A percentile compares a stretch with the other conserved stretches of the same genome.
Conservation (phyloP, 2,329 filamentous ascomycete species). For the Fusarium chuoi region DNA sequence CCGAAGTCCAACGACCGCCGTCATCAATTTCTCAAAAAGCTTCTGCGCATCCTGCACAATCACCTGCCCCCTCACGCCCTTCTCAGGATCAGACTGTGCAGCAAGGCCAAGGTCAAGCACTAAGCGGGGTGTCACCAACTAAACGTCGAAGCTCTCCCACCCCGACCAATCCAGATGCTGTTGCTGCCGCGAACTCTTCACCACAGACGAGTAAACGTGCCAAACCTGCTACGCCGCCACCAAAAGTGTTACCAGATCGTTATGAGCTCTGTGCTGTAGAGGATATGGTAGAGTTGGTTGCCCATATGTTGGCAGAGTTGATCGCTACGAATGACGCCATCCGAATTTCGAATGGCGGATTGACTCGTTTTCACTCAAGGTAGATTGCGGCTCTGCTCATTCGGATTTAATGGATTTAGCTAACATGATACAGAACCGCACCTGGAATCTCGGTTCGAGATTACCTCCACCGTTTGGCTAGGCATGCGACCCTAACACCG, state of each 20-base stretch:
- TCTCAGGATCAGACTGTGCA: slow-evolving; percentile 25
- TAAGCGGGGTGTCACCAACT: slow-evolving; percentile 47
- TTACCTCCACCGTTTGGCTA: slow-evolving; percentile 91
- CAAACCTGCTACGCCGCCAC: slow-evolving; percentile 60
- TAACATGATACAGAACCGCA: slow-evolving; percentile 61
- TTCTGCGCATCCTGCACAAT: slow-evolving; percentile 32
- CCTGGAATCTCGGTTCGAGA: slow-evolving; percentile 95
- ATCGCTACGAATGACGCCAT: slow-evolving; percentile 95
- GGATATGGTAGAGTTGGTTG: slow-evolving; percentile 89
- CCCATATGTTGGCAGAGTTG: slow-evolving; percentile 94
- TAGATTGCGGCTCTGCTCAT: slow-evolving; percentile 51
- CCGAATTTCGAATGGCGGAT: slow-evolving; percentile 74
- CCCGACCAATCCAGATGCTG: slow-evolving; percentile 45
- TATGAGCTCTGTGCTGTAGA: slow-evolving; percentile 87
- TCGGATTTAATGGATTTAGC: slow-evolving; percentile 12
- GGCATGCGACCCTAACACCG: slow-evolving; percentile 91
- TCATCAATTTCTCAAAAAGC: slow-evolving; percentile 40
- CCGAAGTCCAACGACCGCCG: slow-evolving; percentile 30
- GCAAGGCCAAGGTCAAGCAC: slow-evolving; percentile 18
- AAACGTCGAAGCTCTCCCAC: slow-evolving; percentile 48
- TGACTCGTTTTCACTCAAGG: slow-evolving; percentile 96
- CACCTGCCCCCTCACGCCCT: slow-evolving; percentile 32
- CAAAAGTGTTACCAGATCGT: slow-evolving; percentile 72
- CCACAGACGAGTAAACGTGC: slow-evolving; percentile 61
- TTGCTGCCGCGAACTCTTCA: slow-evolving; percentile 39